Evolutionary conservation across 2,329 filamentous ascomycete species (phyloP).

Genomic region (Tothia fuscella): DNA sequence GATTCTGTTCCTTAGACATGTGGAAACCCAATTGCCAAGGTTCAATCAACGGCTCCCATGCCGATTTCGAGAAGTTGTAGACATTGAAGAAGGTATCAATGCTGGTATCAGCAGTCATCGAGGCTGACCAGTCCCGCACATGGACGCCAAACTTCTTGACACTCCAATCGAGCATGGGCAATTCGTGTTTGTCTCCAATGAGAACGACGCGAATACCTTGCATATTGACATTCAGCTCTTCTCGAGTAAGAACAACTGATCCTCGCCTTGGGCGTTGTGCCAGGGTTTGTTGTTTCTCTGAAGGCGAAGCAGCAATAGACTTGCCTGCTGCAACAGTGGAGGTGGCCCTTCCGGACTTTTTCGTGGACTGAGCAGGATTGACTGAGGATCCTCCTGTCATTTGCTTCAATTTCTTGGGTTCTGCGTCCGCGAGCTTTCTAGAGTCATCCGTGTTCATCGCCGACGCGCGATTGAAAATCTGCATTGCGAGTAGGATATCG

Average conservation of each 20-base stretch:
- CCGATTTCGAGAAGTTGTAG: slow-evolving; percentile 98
- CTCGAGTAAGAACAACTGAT: slow-evolving; percentile 49
- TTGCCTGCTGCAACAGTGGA: slow-evolving; percentile 18
- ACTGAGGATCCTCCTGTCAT: slow-evolving; percentile 25
- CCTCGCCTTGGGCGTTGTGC: slow-evolving; percentile 38
- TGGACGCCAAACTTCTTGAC: slow-evolving; percentile 80
- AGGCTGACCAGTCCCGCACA: slow-evolving; percentile 83
- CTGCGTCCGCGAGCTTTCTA: slow-evolving; percentile 39
- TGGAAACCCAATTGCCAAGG: slow-evolving; percentile 94
- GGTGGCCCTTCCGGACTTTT: neutral
- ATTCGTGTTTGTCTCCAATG: slow-evolving; percentile 89
- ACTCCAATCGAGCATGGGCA: slow-evolving; percentile 88
- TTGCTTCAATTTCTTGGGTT: slow-evolving; percentile 43
- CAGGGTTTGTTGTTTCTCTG: slow-evolving; percentile 38
- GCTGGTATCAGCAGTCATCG: slow-evolving; percentile 75
- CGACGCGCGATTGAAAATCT: slow-evolving; percentile 82
- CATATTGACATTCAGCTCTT: slow-evolving; percentile 75
- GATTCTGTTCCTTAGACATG: slow-evolving; percentile 63
- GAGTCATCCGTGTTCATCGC: slow-evolving; percentile 58
- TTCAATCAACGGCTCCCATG: slow-evolving; percentile 92
- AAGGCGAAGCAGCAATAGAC: slow-evolving; percentile 32
- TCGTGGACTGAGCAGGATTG: neutral
- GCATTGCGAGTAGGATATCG: slow-evolving; percentile 86
- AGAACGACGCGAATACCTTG: slow-evolving; percentile 85
- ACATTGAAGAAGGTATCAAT: slow-evolving; percentile 92